Conservation (phyloP, 192 early-diverging fungal species). For the Linnemannia hyalina region DNA sequence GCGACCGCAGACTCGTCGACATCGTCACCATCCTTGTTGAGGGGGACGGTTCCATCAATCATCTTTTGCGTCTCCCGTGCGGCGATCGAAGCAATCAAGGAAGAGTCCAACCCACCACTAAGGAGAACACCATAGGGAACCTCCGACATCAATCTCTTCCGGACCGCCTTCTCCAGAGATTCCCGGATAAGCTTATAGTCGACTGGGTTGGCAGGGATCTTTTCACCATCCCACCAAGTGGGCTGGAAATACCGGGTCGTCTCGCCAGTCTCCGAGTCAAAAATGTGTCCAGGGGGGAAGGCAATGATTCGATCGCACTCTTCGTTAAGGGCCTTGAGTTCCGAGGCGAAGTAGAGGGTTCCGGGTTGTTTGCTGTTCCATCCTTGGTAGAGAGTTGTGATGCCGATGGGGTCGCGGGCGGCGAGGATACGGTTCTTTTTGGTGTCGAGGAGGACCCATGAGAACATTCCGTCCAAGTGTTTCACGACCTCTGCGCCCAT, state of each 20-base stretch:
- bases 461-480: constrained; percentile 97
- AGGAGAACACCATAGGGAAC: constrained; percentile 98
- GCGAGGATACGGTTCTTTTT: constrained; percentile 86
- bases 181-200: constrained; percentile 84
- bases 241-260: constrained; percentile 93
- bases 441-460: constrained; percentile 92
- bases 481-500: constrained; percentile 83
- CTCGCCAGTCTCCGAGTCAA: constrained; percentile 81
- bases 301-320: constrained; percentile 97
- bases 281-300: constrained; percentile 98
- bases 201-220: constrained; percentile 63
- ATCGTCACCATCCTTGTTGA: constrained; percentile 72
- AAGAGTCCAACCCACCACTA: constrained; percentile 95
- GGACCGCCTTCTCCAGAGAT: constrained; percentile 87
- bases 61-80: constrained; percentile 84
- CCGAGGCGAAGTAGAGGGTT: constrained; percentile 93
- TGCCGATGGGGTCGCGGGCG: constrained; percentile 97
- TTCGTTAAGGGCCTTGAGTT: constrained; percentile 96
- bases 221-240: constrained; percentile 84
- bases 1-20: constrained; percentile 72
- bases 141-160: constrained; percentile 98
- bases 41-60: constrained; percentile 61
- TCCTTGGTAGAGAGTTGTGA: constrained; percentile 98
- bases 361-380: constrained; percentile 85
- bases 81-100: constrained; percentile 96